These are phyloP conservation scores for Dactylellina drechsleri DNA, from an alignment of 2,329 filamentous ascomycete species.

Conservation along the genomic window DNA sequence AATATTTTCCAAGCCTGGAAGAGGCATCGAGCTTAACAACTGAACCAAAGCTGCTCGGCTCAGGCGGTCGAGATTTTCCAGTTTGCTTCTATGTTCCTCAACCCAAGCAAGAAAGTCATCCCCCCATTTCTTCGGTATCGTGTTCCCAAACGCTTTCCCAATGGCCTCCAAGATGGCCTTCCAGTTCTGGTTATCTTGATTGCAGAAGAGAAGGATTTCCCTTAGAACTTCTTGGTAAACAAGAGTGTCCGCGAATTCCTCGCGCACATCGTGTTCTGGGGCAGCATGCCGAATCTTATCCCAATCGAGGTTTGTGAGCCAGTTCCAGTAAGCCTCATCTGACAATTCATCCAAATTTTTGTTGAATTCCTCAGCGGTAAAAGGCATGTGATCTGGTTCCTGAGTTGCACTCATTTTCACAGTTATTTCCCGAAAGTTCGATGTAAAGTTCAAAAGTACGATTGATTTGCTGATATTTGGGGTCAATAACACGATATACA, in stretches of 20 bases:
- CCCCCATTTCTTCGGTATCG: background rate
- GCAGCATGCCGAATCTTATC: background rate
- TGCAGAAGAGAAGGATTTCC: conserved; percentile 1
- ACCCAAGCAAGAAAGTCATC: conserved; percentile 1
- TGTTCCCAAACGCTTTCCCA: background rate
- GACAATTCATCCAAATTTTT: background rate
- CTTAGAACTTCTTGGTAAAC: conserved; percentile 18
- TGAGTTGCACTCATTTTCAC: background rate
- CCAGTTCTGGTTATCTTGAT: background rate
- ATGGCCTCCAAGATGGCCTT: conserved; percentile 3
- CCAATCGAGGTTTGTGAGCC: conserved; percentile 16
- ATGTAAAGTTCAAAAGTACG: background rate
- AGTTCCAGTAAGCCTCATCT: conserved; percentile 7
- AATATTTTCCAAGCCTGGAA: background rate
- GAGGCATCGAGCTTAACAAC: background rate
- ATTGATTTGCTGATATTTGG: background rate
- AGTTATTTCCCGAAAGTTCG: background rate
- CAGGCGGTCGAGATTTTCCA: background rate
- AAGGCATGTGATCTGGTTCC: conserved; percentile 8
- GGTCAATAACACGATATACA: background rate
- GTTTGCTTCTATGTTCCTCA: background rate
- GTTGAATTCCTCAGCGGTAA: background rate
- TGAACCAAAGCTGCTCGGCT: background rate
- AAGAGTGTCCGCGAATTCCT: conserved; percentile 18
- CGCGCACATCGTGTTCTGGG: conserved; percentile 12